Evolutionary conservation across 2,329 filamentous ascomycete genomes (phyloP).

Genomic region (Onygenales sp.): DNA sequence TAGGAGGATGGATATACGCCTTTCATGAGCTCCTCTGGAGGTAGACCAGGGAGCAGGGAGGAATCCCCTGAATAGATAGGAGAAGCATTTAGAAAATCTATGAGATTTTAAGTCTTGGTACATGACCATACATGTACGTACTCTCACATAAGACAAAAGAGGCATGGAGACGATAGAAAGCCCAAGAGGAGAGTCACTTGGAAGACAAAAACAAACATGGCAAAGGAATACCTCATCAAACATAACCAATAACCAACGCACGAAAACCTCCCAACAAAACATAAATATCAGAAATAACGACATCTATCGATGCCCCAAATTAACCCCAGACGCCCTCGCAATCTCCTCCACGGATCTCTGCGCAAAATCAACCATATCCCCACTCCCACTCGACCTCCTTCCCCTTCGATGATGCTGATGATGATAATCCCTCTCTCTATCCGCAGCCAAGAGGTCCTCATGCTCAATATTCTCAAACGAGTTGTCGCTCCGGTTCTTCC

Average conservation of each 20-base stretch:
- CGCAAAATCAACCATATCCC: constrained; percentile 1
- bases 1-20: too few species aligned
- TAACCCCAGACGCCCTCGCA: constrained; percentile 3
- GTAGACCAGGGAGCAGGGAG: too few species aligned
- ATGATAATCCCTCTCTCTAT: neutral
- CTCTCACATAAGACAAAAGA: too few species aligned
- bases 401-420: neutral
- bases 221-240: neutral
- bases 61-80: too few species aligned
- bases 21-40: too few species aligned
- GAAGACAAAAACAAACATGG: neutral
- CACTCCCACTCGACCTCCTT: neutral
- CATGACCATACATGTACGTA: too few species aligned
- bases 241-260: neutral
- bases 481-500: constrained; percentile 73
- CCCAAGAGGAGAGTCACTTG: neutral
- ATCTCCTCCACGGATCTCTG: constrained; percentile 5
- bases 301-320: constrained; percentile 1
- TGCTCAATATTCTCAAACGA: constrained; percentile 86
- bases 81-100: too few species aligned
- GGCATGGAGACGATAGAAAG: too few species aligned
- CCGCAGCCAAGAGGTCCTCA: constrained; percentile 19
- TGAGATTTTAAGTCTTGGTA: too few species aligned
- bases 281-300: neutral
- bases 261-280: too few species aligned